Base-by-base conservation (phyloP, 805 yeast species). In the Ogataea dorogensis region DNA sequence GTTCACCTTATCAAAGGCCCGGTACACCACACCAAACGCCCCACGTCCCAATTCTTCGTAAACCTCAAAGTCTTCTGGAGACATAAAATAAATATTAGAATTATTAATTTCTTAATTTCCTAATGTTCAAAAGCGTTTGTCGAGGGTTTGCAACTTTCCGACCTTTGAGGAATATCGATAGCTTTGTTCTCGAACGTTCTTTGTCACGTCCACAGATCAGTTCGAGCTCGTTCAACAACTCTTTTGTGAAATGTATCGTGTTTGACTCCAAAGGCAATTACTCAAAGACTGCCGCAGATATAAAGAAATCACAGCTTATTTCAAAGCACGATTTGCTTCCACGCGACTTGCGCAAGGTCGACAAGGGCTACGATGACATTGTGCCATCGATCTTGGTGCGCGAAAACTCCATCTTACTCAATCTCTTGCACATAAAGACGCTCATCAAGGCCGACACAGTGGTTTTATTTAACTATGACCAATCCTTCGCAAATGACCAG, bases 1-100 rank as follows among this genome's bases (percentile, higher is more conserved):
- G 31, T 67, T 47, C 5, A 56, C 46, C 31, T 64, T 64, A 46
- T 81, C 73, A 7, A 71, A 47, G 1, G 85, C 93, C 24, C 76
- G 62, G 57, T 77, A 84, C 2, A 84, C 93, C 3, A 77, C 81
- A 0, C 93, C 93, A 56, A 83, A 84, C 7, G 86, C 85, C 2
- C 93, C 93, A 37, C 81, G 63, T 4, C 93, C 93, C 4, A 85
- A 74, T 56, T 83, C 74, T 36, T 68, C 72, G 20, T 53, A 54
- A 9, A 76, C 54, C 30, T 61, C 63, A 48, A 74, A 76, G 53
- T 75, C 77, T 30, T 61, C 65, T 3, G 70, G 69, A 15, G 50
- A 45, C 39, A 35, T 35, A n/a, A 15, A 17, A 24, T 14, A 26
- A 17, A 16, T 17, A 30, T 17, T 7, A n/a, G 19, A 15, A 13